These are phyloP conservation scores for Termitomyces sp. DNA, from an alignment of 768 basidiomycete genomes.

Conservation along the genomic window DNA sequence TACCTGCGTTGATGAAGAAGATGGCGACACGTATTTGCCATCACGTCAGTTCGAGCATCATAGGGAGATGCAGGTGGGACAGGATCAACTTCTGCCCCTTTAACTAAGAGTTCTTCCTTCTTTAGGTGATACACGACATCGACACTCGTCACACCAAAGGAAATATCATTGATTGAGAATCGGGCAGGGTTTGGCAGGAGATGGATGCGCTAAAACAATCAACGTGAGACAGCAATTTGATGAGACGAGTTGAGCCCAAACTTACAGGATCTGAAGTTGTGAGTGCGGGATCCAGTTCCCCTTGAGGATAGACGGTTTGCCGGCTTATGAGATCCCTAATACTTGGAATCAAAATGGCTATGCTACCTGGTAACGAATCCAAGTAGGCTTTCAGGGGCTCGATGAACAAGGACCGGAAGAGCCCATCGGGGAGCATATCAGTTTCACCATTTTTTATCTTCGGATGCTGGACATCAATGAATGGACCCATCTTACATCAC, in stretches of 20 bases:
- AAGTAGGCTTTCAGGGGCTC: constrained; percentile 52
- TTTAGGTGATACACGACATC: constrained; percentile 88
- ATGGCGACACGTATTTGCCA: constrained; percentile 75
- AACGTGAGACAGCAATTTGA: background rate
- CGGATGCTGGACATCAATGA: constrained; percentile 75
- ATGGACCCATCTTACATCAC: constrained; percentile 74
- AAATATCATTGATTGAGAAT: constrained; percentile 80
- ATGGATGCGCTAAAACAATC: constrained; percentile 53
- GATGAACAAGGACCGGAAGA: constrained; percentile 66
- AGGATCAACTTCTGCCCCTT: constrained; percentile 56
- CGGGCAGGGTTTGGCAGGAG: constrained; percentile 82
- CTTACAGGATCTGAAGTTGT: constrained; percentile 47
- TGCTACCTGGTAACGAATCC: constrained; percentile 56
- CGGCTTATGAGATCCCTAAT: constrained; percentile 73
- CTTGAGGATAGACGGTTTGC: constrained; percentile 85
- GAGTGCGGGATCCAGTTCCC: constrained; percentile 42
- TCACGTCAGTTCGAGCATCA: constrained; percentile 55
- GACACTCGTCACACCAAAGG: constrained; percentile 75
- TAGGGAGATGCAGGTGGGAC: constrained; percentile 29
- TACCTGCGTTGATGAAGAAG: constrained; percentile 86
- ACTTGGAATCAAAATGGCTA: constrained; percentile 76
- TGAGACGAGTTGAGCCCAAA: background rate
- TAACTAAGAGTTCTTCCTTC: constrained; percentile 73
- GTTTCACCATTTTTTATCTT: constrained; percentile 70
- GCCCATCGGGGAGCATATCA: constrained; percentile 51